These are phyloP conservation scores for Phaeosphaeria sp. DNA, from an alignment of 2,329 filamentous ascomycete species.

Conservation along the genomic window DNA sequence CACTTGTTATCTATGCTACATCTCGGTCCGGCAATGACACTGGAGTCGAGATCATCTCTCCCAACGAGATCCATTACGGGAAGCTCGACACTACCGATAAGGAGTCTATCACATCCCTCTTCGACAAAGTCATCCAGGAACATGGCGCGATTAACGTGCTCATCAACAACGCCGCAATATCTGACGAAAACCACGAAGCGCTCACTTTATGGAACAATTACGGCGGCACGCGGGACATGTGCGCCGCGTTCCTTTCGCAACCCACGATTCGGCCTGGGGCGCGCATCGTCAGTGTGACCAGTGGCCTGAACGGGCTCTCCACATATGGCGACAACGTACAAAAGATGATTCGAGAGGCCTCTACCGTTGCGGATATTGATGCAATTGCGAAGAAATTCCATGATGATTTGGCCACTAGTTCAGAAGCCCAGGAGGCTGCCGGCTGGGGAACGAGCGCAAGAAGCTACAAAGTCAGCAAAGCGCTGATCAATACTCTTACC, in stretches of 20 bases:
- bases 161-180: slow-evolving; percentile 33
- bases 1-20: slow-evolving; percentile 26
- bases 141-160: slow-evolving; percentile 21
- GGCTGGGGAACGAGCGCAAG: slow-evolving; percentile 16
- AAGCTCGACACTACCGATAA: slow-evolving; percentile 21
- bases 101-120: slow-evolving; percentile 21
- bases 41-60: slow-evolving; percentile 3
- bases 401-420: background rate
- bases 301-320: slow-evolving; percentile 10
- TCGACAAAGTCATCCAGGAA: slow-evolving; percentile 5
- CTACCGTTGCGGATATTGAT: slow-evolving; percentile 8
- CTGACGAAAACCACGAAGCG: slow-evolving; percentile 17
- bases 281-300: slow-evolving; percentile 26
- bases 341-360: slow-evolving; percentile 3
- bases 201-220: slow-evolving; percentile 24
- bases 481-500: slow-evolving; percentile 22
- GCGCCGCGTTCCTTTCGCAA: slow-evolving; percentile 14
- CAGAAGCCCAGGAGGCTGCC: slow-evolving; percentile 2
- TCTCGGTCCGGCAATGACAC: slow-evolving; percentile 23
- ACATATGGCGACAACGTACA: slow-evolving; percentile 10
- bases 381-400: slow-evolving; percentile 9
- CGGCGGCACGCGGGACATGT: slow-evolving; percentile 24
- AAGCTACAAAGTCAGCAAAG: slow-evolving; percentile 34
- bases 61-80: slow-evolving; percentile 19
- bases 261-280: slow-evolving; percentile 9